Base-by-base conservation (phyloP, 768 basidiomycete genomes). In the Chalciporus sphaerocephalus region DNA sequence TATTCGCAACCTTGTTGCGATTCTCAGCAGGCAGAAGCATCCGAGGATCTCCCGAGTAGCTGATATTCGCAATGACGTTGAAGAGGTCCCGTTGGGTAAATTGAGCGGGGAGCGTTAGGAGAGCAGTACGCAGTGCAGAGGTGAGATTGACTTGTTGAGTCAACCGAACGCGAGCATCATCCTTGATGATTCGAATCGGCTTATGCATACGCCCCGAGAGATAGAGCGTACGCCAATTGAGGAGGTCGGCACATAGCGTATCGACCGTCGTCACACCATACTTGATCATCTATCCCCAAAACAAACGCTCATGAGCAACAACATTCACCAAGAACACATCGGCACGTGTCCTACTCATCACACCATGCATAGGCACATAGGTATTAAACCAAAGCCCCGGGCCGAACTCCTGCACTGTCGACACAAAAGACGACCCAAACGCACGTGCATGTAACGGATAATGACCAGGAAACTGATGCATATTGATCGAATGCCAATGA, bases 311-410 rank as follows among this genome's bases (percentile, higher is more conserved):
- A 28, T 15, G 2, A 23, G 11, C 8, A 18, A 8, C 27, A 28
- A 12, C 11, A 0, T 23, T 27, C 28, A 7, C 21, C 12, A 16
- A 20, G 1, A 21, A 6, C 24, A 7, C 36, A 17, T 2, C 23
- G 36, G 28, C 38, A 47, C 52, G 42, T 46, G 47, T 27, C 44
- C 21, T 12, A 78, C 91, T 66, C 65, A 96, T 92, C 57, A 87
- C 84, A 40, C 86, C 92, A 42, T 81, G 76, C 67, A 94, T 81
- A 6, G 83, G 80, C 23, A 94, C 83, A 66, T 84, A 89, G 0
- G 95, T 81, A 56, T 96, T 96, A 66, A 95, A 99, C 96, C 96
- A 99, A 17, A 97, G 79, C 5, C 92, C 92, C 0, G 96, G 94
- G 4, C 73, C 74, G 3, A 87, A 44, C 17, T 78, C 83, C 68